Evolutionary conservation across 2,329 filamentous ascomycete genomes (phyloP).

Genomic region (Hirsutella thompsonii): DNA sequence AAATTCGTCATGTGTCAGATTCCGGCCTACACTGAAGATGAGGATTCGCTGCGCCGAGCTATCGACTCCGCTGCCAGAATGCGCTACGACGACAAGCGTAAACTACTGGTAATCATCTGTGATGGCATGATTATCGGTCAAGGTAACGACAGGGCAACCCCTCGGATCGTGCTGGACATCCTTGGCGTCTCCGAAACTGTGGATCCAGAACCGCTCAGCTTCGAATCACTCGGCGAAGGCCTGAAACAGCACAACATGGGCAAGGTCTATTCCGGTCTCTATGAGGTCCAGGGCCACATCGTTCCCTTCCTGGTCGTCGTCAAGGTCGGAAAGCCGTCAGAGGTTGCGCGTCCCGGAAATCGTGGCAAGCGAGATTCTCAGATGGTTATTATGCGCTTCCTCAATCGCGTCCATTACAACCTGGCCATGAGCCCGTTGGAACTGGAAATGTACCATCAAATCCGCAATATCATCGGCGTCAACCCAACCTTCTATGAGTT

Average conservation of each 20-base stretch:
- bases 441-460: constrained; percentile 97
- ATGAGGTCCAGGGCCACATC: constrained; percentile 95
- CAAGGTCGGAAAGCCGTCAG: constrained; percentile 95
- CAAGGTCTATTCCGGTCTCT: constrained; percentile 94
- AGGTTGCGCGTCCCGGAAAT: constrained; percentile 89
- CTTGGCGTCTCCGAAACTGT: constrained; percentile 86
- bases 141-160: constrained; percentile 91
- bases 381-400: constrained; percentile 96
- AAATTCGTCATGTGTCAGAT: constrained; percentile 98
- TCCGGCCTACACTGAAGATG: constrained; percentile 94
- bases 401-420: constrained; percentile 98
- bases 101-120: constrained; percentile 82
- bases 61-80: constrained; percentile 93
- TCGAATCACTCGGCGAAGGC: constrained; percentile 90
- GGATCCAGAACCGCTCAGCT: constrained; percentile 90
- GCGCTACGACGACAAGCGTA: constrained; percentile 97
- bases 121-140: constrained; percentile 99
- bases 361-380: constrained; percentile 99
- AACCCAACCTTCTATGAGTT: constrained; percentile 98
- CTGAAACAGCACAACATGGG: constrained; percentile 99
- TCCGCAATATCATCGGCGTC: constrained; percentile 96
- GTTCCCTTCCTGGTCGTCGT: constrained; percentile 95
- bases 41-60: constrained; percentile 90
- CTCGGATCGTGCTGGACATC: constrained; percentile 92
- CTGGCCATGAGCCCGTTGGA: constrained; percentile 91